Percentiles rank a stretch among this genome's conserved stretches.
These are phyloP conservation scores for Aspergillus carbonarius DNA, from an alignment of 2,329 filamentous ascomycete species.

Conservation along the genomic window DNA sequence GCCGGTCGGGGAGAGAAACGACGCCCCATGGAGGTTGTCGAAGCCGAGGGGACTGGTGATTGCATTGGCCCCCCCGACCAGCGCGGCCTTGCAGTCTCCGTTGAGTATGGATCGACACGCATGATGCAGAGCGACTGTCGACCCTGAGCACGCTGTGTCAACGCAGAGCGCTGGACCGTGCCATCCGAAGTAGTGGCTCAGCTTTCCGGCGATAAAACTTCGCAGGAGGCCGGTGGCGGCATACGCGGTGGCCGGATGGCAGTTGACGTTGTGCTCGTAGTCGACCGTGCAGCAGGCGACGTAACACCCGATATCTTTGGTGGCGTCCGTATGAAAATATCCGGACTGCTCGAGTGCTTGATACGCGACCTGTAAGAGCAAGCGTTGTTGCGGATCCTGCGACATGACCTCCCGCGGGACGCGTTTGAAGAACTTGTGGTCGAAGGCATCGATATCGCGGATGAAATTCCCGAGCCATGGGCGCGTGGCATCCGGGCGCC, in stretches of 20 bases:
- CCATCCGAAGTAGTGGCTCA: constrained; percentile 47
- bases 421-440: constrained; percentile 35
- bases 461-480: constrained; percentile 24
- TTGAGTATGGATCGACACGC: constrained; percentile 23
- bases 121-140: constrained; percentile 35
- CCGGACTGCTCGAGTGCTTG: constrained; percentile 34
- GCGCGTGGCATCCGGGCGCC: constrained; percentile 11
- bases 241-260: constrained; percentile 39
- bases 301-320: constrained; percentile 41
- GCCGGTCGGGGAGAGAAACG: constrained; percentile 47
- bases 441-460: constrained; percentile 26
- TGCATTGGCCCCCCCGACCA: constrained; percentile 39
- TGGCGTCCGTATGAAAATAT: constrained; percentile 21
- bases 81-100: constrained; percentile 24
- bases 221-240: constrained; percentile 29
- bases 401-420: constrained; percentile 26
- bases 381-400: constrained; percentile 35
- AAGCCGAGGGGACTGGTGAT: constrained; percentile 28
- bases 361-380: constrained; percentile 33
- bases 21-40: constrained; percentile 32
- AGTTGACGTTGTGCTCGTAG: constrained; percentile 45
- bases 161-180: constrained; percentile 43
- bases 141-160: constrained; percentile 46
- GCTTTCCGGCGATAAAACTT: constrained; percentile 28
- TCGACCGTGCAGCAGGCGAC: constrained; percentile 38